Evolutionary conservation across 306 rosid species (phyloP).

Genomic region (Medicago lupulina): DNA sequence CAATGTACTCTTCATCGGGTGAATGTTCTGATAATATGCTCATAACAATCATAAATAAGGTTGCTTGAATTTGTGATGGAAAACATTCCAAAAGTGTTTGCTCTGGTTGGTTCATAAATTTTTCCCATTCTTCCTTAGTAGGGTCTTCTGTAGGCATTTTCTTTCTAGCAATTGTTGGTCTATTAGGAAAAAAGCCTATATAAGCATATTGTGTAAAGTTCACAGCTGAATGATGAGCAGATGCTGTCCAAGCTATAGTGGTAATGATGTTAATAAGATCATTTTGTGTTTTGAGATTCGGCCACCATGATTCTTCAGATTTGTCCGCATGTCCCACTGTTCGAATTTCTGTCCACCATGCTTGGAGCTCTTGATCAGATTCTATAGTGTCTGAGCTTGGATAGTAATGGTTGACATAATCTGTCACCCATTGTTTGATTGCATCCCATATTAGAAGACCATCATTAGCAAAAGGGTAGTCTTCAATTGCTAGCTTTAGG

Average conservation of each 20-base stretch:
- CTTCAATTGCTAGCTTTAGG: constrained; percentile 51
- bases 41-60: constrained; percentile 37
- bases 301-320: constrained; percentile 57
- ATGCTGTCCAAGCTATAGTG: constrained; percentile 50
- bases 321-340: constrained; percentile 56
- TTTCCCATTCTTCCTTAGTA: constrained; percentile 49
- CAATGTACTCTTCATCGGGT: constrained; percentile 53
- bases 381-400: constrained; percentile 35
- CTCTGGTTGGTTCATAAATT: constrained; percentile 40
- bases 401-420: constrained; percentile 54
- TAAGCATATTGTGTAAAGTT: constrained; percentile 50
- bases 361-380: constrained; percentile 55
- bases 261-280: constrained; percentile 47
- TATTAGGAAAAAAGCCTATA: constrained; percentile 54
- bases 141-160: constrained; percentile 56
- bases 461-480: constrained; percentile 58
- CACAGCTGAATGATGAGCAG: constrained; percentile 57
- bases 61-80: constrained; percentile 56
- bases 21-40: constrained; percentile 52
- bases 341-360: constrained; percentile 59
- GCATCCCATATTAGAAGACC: constrained; percentile 62
- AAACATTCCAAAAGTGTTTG: constrained; percentile 48
- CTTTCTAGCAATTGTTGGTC: constrained; percentile 48
- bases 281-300: constrained; percentile 43
- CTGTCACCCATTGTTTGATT: constrained; percentile 50